phyloP scores from a whole-genome alignment of 2,329 filamentous ascomycete genomes.

The Didymella segeticola region DNA sequence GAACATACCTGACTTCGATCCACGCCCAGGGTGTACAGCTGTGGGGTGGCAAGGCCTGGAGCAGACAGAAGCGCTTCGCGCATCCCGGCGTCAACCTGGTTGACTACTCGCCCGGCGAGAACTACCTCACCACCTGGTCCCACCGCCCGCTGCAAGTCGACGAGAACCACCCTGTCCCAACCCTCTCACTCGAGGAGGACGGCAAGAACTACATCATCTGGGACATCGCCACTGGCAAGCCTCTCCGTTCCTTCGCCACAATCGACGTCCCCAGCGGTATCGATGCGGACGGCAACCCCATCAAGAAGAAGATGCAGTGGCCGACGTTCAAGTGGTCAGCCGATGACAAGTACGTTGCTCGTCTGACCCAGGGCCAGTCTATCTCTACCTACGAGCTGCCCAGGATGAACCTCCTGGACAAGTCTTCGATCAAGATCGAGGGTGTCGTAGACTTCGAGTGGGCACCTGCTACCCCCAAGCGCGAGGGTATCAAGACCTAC shows the following conservation, averaged over 20 bases:
- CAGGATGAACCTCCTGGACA: conserved; percentile 87
- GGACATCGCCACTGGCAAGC: conserved; percentile 89
- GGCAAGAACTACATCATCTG: conserved; percentile 99
- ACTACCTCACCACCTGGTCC: conserved; percentile 96
- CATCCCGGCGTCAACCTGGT: conserved; percentile 96
- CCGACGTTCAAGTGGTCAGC: conserved; percentile 99
- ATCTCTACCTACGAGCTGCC: conserved; percentile 93
- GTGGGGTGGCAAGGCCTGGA: conserved; percentile 92
- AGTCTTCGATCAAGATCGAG: conserved; percentile 93
- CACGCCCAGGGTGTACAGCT: conserved; percentile 96
- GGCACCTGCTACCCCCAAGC: conserved; percentile 82
- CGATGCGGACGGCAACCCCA: conserved; percentile 68
- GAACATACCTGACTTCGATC: conserved; percentile 92
- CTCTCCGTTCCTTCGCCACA: conserved; percentile 91
- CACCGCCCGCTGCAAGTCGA: conserved; percentile 91
- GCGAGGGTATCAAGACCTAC: conserved; percentile 86
- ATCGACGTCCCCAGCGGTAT: conserved; percentile 75
- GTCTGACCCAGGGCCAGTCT: conserved; percentile 84
- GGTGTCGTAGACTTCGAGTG: conserved; percentile 98
- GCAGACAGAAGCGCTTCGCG: conserved; percentile 88
- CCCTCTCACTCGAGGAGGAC: conserved; percentile 80
- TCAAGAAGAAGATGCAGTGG: conserved; percentile 96
- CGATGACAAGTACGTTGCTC: conserved; percentile 95
- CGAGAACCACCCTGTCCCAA: conserved; percentile 83
- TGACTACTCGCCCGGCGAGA: conserved; percentile 92